Base-by-base conservation (phyloP, 2,329 filamentous ascomycete genomes). In the Exophiala sideris region DNA sequence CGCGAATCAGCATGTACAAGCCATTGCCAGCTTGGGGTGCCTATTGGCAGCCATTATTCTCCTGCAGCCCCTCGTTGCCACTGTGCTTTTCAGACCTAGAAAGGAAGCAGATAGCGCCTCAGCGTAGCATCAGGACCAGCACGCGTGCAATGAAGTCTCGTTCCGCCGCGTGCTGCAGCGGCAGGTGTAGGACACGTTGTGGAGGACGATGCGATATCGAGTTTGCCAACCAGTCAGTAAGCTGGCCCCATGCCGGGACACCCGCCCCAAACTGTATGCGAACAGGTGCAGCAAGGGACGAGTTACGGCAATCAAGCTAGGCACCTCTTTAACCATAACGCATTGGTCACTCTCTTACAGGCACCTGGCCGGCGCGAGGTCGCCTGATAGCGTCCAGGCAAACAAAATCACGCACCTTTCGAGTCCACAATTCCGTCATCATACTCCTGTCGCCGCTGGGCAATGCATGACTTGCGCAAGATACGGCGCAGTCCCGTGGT, bases 171-270 rank as follows among this genome's bases (percentile, higher is more conserved):
- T 44, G 41, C 41, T 11, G 41, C 41, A 44, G 35, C 41, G 41
- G 41, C 41, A 44, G 32, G 20, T 12, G 24, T 9, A 39, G 34
- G 45, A 24, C n/a, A 74, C 74, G 45, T 52, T 50, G 46, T 48
- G 56, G 52, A 45, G 54, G 20, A 21, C 24, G 29, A 50, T 54
- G 55, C 64, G 60, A 58, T 63, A 63, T 52, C 50, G 42, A 14
- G 12, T 5, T 29, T 16, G 42, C 18, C 12, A 20, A 42, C n/a
- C 40, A 42, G 40, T 21, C n/a, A 16, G 18, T 20, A 42, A 42
- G 33, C 33, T 39, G 29, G 14, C n/a, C 11, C 42, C 42, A 45
- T 33, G 20, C 42, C 20, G 14, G 11, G 14, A 16, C 18, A 24
- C 11, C 11, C 33, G 24, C 45, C n/a, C 40, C 44, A 36, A 53